Conservation (phyloP, 768 basidiomycete genomes). For the Leccinum barrowsii region DNA sequence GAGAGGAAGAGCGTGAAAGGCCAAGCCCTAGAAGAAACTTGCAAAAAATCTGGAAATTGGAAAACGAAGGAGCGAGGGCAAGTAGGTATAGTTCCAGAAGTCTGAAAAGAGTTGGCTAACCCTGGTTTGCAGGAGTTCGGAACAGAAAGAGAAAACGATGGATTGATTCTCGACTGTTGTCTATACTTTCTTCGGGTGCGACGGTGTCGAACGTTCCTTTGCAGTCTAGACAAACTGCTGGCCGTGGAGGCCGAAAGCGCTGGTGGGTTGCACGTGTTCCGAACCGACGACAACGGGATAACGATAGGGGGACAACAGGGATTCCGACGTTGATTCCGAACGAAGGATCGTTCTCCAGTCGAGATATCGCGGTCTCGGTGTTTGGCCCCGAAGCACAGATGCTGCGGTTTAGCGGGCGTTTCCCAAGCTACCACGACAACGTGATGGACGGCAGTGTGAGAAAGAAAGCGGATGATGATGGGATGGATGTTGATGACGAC, state of each 20-base stretch:
- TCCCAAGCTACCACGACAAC: conserved; percentile 36
- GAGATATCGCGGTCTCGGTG: conserved; percentile 46
- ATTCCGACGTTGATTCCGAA: conserved; percentile 27
- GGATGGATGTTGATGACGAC: conserved; percentile 66
- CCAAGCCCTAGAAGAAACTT: conserved; percentile 62
- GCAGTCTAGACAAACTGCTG: conserved; percentile 69
- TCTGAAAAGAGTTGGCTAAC: neutral
- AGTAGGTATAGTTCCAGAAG: conserved; percentile 27
- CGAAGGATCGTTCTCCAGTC: conserved; percentile 44
- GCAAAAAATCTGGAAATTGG: conserved; percentile 60
- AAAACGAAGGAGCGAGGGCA: conserved; percentile 44
- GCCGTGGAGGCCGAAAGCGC: conserved; percentile 48
- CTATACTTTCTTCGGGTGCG: conserved; percentile 47
- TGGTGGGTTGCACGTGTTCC: conserved; percentile 33
- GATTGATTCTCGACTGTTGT: conserved; percentile 74
- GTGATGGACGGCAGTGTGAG: conserved; percentile 7
- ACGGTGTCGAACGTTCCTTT: conserved; percentile 50
- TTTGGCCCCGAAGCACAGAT: conserved; percentile 40
- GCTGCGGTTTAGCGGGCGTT: conserved; percentile 38
- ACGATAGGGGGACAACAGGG: conserved; percentile 12
- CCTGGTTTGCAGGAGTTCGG: conserved; percentile 19
- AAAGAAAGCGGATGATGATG: conserved; percentile 36
- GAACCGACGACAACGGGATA: conserved; percentile 4
- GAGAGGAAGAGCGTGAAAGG: conserved; percentile 54
- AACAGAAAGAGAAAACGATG: conserved; percentile 55